These are phyloP conservation scores for Suillus hirtellus DNA, from an alignment of 768 basidiomycete species.

Conservation along the genomic window DNA sequence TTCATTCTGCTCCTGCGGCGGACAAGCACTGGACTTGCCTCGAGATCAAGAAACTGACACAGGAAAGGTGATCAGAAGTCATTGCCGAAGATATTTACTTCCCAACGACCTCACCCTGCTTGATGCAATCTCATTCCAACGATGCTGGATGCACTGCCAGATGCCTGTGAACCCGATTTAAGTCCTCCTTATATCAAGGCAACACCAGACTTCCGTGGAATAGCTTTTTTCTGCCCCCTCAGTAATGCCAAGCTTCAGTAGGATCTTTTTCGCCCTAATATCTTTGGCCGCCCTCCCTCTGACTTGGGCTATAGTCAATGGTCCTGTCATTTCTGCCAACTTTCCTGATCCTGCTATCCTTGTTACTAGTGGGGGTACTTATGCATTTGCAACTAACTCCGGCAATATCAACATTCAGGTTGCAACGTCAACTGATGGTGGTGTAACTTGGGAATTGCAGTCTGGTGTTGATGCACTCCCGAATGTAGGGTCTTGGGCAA, in stretches of 20 bases:
- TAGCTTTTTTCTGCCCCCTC: not conserved
- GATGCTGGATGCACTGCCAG: not conserved
- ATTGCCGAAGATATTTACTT: not conserved
- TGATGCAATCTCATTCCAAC: not conserved
- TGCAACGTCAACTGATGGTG: constrained; percentile 23
- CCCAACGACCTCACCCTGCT: not conserved
- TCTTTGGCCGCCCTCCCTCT: constrained; percentile 1
- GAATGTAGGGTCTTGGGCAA: constrained; percentile 25
- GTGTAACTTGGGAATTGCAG: constrained; percentile 20
- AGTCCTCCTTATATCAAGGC: not conserved
- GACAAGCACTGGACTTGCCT: not conserved
- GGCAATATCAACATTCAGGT: constrained; percentile 25
- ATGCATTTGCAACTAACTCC: constrained; percentile 24
- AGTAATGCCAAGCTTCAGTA: not conserved
- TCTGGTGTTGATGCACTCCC: constrained; percentile 23
- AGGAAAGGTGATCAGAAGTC: not conserved
- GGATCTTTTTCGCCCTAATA: not conserved
- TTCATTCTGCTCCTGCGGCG: not conserved
- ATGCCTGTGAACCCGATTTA: not conserved
- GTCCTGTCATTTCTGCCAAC: constrained; percentile 23
- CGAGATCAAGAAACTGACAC: not conserved
- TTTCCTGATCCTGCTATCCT: constrained; percentile 27
- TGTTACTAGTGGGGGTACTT: constrained; percentile 13
- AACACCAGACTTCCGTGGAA: not conserved
- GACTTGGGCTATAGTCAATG: constrained; percentile 11